Base-by-base conservation (phyloP, 371 early-diverging fungal genomes). In the Circinella minor region DNA sequence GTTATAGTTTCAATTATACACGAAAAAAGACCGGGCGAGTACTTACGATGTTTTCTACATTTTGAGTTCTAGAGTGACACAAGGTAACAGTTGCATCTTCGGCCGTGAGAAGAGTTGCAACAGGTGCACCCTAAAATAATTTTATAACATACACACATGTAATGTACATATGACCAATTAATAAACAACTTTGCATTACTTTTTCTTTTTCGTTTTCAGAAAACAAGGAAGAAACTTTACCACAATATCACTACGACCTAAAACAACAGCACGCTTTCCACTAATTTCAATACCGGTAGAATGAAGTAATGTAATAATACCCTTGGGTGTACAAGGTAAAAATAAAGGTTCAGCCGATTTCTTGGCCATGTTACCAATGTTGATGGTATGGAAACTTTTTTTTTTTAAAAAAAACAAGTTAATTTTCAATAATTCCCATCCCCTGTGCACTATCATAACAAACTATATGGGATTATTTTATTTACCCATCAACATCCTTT, bases 401-500 rank as follows among this genome's bases (percentile, higher is more conserved):
- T n/a, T n/a, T n/a, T n/a, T 27, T 27, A 36, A 34, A 17, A n/a
- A 38, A 51, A n/a, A 2, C 4, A 14, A 51, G 51, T 8, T 15
- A n/a, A 6, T 51, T 8, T 13, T 51, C 43, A 6, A 11, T 9
- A 43, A 43, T 43, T 43, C 43, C 3, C 11, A 9, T 9, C 43
- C 11, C 43, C 11, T 3, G 43, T 11, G 43, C 43, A 43, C 43
- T 11, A 43, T 11, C 43, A 43, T 43, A 27, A 47, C 15, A 47
- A 9, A 15, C 0, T 47, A 47, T 47, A 9, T 15, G 9, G 9
- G 47, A 11, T 47, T 18, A 4, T 43, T 4, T 36, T 34, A 51
- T n/a, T 64, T 83, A 90, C 85, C 98, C 98, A 80, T 98, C 98
- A 20, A 98, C 96, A 79, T 98, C 98, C 81, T 97, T 98, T 66